Base-by-base conservation (phyloP, 2,329 filamentous ascomycete species). In the Lasiodiplodia sp. region DNA sequence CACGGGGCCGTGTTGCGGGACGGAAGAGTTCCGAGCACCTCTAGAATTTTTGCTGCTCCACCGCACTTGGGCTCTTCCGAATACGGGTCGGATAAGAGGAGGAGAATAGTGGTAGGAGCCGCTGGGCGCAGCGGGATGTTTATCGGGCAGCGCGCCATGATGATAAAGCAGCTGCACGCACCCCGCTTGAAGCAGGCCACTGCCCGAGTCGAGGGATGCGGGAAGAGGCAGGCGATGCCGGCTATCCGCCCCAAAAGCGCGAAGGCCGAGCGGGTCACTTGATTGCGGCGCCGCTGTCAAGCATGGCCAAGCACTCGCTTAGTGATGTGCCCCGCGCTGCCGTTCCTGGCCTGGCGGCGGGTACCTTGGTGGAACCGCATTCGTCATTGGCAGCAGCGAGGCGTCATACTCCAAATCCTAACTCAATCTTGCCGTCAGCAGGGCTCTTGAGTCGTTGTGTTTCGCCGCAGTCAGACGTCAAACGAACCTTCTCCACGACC, bases 211-310 rank as follows among this genome's bases (percentile, higher is more conserved):
- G 40, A 25, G n/a, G 28, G 16, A 23, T 23, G 31, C 60, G 60
- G 60, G 44, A 52, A 16, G 44, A 23, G 51, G n/a, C 28, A 37
- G n/a, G 60, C 23, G 38, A 58, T 67, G 65, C 65, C 65, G 65
- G 58, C 21, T 60, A 67, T 21, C 65, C 65, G 65, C 55, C 60
- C 31, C 51, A 52, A 64, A 31, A 64, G 60, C 44, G 60, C 47
- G 60, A 64, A 38, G 47, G n/a, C 60, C 60, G 60, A 64, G 14
- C 37, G 21, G 58, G 44, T 16, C 60, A 25, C 58, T 34, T 21
- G 25, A 40, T 63, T 51, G 57, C 57, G 57, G 38, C 40, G 58
- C 38, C 25, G 25, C 44, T n/a, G n/a, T 40, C 40, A 64, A 64
- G 60, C 60, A 52, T 21, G n/a, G 60, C 60, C 60, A 64, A 64